Evolutionary conservation across 305 asterid species (phyloP).

Genomic region (Fraxinus paxiana): DNA sequence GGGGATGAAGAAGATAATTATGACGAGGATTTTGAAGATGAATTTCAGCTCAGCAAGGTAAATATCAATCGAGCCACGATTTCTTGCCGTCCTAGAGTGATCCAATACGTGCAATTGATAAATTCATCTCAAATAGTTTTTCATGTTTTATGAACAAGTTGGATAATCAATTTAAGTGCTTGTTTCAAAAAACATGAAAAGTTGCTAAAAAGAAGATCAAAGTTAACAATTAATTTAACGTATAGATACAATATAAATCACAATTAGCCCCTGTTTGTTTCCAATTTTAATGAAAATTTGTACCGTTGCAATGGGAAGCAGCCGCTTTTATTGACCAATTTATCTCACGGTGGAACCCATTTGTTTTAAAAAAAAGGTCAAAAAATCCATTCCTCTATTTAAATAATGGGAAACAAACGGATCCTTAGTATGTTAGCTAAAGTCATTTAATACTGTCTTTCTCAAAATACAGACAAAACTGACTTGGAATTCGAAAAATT

Average conservation of each 20-base stretch:
- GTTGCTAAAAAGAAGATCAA: background rate
- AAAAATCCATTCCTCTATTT: no score
- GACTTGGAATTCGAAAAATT: background rate
- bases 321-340: no score
- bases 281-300: no score
- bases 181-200: background rate
- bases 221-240: no score
- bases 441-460: background rate
- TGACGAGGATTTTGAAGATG: slow-evolving; percentile 59
- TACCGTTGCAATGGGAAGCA: no score
- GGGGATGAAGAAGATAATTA: slow-evolving; percentile 59
- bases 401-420: no score
- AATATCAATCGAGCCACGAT: background rate
- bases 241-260: no score
- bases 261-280: background rate
- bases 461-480: background rate
- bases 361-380: no score
- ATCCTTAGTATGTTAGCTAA: background rate
- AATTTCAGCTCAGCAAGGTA: slow-evolving; percentile 42
- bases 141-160: background rate
- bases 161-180: background rate
- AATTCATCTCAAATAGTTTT: background rate
- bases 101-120: background rate
- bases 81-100: background rate
- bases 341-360: no score